Evolutionary conservation across 2,329 filamentous ascomycete species (phyloP), one percentile per base, ranked within the genome.

Genomic region (Dactylellina drechsleri): DNA sequence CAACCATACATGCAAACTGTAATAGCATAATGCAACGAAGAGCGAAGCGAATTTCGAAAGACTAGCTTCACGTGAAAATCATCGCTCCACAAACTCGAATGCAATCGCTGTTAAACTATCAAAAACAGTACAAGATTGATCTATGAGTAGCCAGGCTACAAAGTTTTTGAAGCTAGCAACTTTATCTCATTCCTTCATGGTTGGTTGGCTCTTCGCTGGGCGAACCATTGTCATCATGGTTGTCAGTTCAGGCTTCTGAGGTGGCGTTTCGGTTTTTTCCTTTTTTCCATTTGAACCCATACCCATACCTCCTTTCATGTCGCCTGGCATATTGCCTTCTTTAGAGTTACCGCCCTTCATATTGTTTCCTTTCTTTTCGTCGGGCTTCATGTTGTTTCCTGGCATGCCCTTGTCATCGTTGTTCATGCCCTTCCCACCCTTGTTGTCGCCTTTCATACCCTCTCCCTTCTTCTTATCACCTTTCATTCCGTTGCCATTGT

Each of bases 181-280:
- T 40, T 43, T 52, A 18, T 23, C 8, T 13, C 31, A 54, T 54
- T 10, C 26, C 47, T 23, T 47, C n/a, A 18, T 47, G 31, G 59
- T 59, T 0, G 66, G 64, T 36, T 66, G 56, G 31, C 31, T 36
- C 47, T 73, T 31, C 20, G 70, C 43, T 31, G 15, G 31, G 20
- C 70, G 62, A 13, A 74, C 70, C 6, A 66, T 20, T 3, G 70
- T 74, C 13, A 6, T 26, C 56, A 74, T 45, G 4, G 70, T 74
- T 28, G 70, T 74, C 15, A 20, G 36, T 10, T 67, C 53, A 20
- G 49, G 66, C 41, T 28, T 23, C 10, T 31, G 49, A 23, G 43
- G 43, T 15, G 43, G 43, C 43, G 13, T 4, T 47, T 47, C 6
- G 31, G 43, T 13, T n/a, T 47, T 47, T 47, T 15, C 43, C 28